phyloP scores from a whole-genome alignment of 2,329 filamentous ascomycete species.

The Aspergillus chevalieri region DNA sequence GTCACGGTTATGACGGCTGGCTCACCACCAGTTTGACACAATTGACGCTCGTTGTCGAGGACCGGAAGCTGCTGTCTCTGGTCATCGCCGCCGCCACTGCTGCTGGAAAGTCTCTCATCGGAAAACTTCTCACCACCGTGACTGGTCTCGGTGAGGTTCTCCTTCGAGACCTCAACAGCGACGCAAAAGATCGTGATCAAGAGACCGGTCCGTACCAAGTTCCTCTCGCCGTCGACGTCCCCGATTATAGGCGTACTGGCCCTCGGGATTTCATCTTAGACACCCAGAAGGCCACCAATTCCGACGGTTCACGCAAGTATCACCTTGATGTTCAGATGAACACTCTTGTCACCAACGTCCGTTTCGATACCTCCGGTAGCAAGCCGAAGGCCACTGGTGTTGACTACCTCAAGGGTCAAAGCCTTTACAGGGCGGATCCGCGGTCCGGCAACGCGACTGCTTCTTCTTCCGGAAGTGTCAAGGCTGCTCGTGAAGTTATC shows the following conservation, averaged over 20 bases:
- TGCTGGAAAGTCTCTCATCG: slow-evolving; percentile 40
- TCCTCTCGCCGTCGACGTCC: slow-evolving; percentile 50
- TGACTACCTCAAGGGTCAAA: slow-evolving; percentile 41
- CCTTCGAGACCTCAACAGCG: slow-evolving; percentile 48
- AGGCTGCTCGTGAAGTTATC: slow-evolving; percentile 39
- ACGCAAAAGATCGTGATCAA: slow-evolving; percentile 40
- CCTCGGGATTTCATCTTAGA: slow-evolving; percentile 52
- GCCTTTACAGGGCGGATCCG: slow-evolving; percentile 43
- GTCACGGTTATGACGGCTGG: slow-evolving; percentile 57
- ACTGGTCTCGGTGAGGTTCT: slow-evolving; percentile 43
- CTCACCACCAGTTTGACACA: slow-evolving; percentile 47
- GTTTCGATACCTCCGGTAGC: slow-evolving; percentile 32
- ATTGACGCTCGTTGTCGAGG: slow-evolving; percentile 46
- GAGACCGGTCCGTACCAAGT: slow-evolving; percentile 51
- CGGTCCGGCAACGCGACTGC: slow-evolving; percentile 17
- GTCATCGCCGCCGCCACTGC: slow-evolving; percentile 49
- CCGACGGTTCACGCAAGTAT: slow-evolving; percentile 49
- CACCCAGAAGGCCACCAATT: slow-evolving; percentile 44
- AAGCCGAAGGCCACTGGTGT: slow-evolving; percentile 42
- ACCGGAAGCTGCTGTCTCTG: slow-evolving; percentile 50
- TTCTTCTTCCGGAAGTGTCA: slow-evolving; percentile 35
- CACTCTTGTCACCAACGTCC: slow-evolving; percentile 41
- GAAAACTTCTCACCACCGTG: slow-evolving; percentile 35
- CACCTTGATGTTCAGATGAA: slow-evolving; percentile 50
- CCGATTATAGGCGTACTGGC: slow-evolving; percentile 45